These are phyloP conservation scores for Climacium dendroides DNA, from an alignment of 225 moss, liverwort and hornwort genomes.

Conservation along the genomic window DNA sequence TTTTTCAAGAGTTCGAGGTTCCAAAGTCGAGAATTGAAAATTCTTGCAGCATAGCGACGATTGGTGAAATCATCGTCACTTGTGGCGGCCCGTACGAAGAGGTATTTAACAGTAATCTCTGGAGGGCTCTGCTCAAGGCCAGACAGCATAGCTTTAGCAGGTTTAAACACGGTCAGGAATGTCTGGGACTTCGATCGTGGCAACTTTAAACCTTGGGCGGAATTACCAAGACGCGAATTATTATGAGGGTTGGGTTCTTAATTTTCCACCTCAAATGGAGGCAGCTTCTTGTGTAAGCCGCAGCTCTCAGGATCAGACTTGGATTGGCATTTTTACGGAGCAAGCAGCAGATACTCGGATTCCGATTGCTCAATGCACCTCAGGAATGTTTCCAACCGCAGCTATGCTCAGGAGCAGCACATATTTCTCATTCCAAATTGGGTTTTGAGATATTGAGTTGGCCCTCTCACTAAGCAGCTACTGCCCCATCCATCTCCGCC, in stretches of 20 bases:
- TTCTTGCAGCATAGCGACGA: too few relatives aligned
- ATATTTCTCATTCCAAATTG: not conserved
- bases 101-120: not conserved
- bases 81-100: too few relatives aligned
- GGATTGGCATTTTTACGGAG: not conserved
- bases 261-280: not conserved
- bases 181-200: not conserved
- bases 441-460: not conserved
- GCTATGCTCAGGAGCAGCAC: too few relatives aligned
- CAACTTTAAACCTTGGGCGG: not conserved
- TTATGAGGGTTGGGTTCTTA: not conserved
- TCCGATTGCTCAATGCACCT: not conserved
- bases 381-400: too few relatives aligned
- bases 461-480: not conserved
- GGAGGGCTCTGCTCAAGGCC: not conserved
- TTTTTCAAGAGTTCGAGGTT: too few relatives aligned
- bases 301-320: not conserved
- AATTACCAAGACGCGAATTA: not conserved
- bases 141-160: not conserved
- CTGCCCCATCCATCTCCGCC: too few relatives aligned
- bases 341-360: not conserved
- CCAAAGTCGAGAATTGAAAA: too few relatives aligned
- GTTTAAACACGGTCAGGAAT: not conserved
- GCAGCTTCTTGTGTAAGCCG: not conserved
- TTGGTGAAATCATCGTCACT: too few relatives aligned